phyloP scores from a whole-genome alignment of 2,329 filamentous ascomycete species.

The Xylaria sp. region DNA sequence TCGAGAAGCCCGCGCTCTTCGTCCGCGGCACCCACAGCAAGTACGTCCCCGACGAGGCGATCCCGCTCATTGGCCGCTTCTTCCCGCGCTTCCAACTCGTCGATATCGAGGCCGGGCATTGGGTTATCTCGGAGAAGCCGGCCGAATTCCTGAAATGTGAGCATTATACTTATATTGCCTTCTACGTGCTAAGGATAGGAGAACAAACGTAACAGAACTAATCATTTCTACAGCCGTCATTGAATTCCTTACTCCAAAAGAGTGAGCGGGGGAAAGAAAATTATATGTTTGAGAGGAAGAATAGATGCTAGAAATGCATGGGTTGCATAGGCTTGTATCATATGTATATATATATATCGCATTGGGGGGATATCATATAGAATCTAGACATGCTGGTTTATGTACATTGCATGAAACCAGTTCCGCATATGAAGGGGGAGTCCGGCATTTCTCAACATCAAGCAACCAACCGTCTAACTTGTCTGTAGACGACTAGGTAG shows the following conservation, averaged over 20 bases:
- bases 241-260: slow-evolving; percentile 66
- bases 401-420: slow-evolving; percentile 38
- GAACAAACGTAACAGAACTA: background rate
- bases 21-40: slow-evolving; percentile 80
- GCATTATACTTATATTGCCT: slow-evolving; percentile 39
- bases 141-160: slow-evolving; percentile 79
- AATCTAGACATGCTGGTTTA: slow-evolving; percentile 29
- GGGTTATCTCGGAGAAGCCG: slow-evolving; percentile 90
- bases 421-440: slow-evolving; percentile 32
- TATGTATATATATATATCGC: slow-evolving; percentile 42
- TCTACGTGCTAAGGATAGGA: background rate
- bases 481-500: slow-evolving; percentile 28
- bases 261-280: slow-evolving; percentile 51
- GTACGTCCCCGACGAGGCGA: slow-evolving; percentile 82
- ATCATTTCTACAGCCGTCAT: slow-evolving; percentile 63
- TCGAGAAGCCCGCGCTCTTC: slow-evolving; percentile 82
- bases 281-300: background rate
- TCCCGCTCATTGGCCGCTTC: slow-evolving; percentile 83
- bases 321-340: slow-evolving; percentile 35
- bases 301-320: background rate
- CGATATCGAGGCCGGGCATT: slow-evolving; percentile 84
- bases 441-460: slow-evolving; percentile 35
- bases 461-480: slow-evolving; percentile 17
- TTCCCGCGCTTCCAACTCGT: slow-evolving; percentile 80
- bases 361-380: slow-evolving; percentile 44